phyloP scores from a whole-genome alignment of 352 stramenopile genomes.

The Globisporangium orthogonon region DNA sequence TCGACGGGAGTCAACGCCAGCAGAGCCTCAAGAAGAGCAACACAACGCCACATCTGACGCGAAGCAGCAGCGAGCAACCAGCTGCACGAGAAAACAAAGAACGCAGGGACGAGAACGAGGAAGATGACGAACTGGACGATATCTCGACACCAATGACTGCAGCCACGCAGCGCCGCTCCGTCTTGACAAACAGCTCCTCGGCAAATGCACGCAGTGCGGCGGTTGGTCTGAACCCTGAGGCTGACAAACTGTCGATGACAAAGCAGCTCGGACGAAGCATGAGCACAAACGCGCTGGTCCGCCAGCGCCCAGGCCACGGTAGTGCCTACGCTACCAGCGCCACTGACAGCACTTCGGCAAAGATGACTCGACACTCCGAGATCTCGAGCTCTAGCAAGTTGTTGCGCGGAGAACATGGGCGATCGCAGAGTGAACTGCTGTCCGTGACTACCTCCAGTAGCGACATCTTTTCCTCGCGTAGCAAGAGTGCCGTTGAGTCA shows the following conservation, averaged over 20 bases:
- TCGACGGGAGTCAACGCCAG: neutral
- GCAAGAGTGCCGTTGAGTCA: conserved; percentile 2
- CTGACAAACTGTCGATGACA: neutral
- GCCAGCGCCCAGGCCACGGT: neutral
- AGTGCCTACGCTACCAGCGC: too few species aligned
- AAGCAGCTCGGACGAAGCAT: conserved; percentile 8
- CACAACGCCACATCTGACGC: conserved; percentile 4
- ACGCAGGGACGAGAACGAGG: neutral
- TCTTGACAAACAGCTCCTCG: neutral
- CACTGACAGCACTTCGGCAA: neutral
- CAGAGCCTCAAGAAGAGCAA: conserved; percentile 6
- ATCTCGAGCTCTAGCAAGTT: neutral
- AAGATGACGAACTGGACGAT: conserved; percentile 2
- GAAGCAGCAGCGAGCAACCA: too few species aligned
- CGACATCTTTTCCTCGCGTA: neutral
- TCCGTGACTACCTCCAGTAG: neutral
- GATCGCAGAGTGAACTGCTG: neutral
- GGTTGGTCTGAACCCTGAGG: neutral
- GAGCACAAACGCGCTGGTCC: conserved; percentile 2
- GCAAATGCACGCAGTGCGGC: neutral
- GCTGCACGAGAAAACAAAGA: too few species aligned
- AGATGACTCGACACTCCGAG: neutral
- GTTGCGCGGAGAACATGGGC: neutral
- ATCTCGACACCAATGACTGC: neutral
- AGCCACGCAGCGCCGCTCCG: neutral